Base-by-base conservation (phyloP, 129 eudicot genomes). In the Flaveria brownii region DNA sequence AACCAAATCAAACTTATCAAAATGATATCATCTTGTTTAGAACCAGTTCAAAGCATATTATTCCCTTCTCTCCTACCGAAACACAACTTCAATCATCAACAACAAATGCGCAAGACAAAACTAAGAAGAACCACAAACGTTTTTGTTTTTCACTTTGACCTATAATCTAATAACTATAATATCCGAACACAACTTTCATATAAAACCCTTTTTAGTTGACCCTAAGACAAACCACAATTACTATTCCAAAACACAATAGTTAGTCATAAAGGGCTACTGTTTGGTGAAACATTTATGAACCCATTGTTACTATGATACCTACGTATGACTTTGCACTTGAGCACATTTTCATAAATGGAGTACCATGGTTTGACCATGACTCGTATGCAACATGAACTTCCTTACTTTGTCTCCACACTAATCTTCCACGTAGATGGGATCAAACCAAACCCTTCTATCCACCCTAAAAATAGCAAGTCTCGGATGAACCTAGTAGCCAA, bases 281-380 rank as follows among this genome's bases (percentile, higher is more conserved):
- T 79, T 36, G 83, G 73, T 42, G 83, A 72, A 51, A 52, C 71
- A 73, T 25, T 74, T 51, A 68, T 75, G 33, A 42, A 77, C 68
- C 87, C 80, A 73, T 50, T 78, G 75, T 62, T 75, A 59, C 49
- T 86, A 72, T 84, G 71, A 70, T 94, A 94, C 89, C 96, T 88
- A 83, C 96, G 87, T 60, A 91, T 81, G 71, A 88, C 98, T 86
- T 88, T 94, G 86, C 97, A 90, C 96, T 94, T 91, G 71, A 88
- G 90, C 90, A 94, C 98, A 82, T 85, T 94, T 14, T 89, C 96
- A 46, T 87, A 89, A 7, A 94, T 93, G 77, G 91, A 94, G 82
- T 91, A 94, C 80, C 99, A 96, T 0, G 97, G 99, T 70, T 88
- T 80, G 10, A 94, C 96, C 99, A 94, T 94, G 83, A 94, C 82